These are phyloP conservation scores for Cucumis variabilis DNA, from an alignment of 331 rosid species.

Conservation along the genomic window DNA sequence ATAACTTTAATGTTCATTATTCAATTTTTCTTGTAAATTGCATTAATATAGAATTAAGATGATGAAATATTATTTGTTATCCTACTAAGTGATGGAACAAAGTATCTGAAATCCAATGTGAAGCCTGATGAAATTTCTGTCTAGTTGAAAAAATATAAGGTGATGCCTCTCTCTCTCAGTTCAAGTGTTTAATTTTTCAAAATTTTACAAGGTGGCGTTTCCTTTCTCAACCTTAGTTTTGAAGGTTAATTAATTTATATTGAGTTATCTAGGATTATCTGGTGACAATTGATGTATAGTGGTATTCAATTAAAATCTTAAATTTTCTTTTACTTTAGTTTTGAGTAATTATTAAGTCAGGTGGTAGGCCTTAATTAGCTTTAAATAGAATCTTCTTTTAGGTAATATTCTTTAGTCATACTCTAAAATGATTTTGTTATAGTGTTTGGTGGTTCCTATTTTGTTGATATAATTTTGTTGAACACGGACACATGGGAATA, in stretches of 20 bases:
- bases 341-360: too few species aligned
- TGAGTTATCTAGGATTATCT: not conserved
- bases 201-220: not conserved
- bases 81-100: slow-evolving; percentile 67
- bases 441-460: too few species aligned
- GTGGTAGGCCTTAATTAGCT: too few species aligned
- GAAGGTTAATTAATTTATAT: not conserved
- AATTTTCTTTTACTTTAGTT: too few species aligned
- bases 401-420: too few species aligned
- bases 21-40: slow-evolving; percentile 35
- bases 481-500: too few species aligned
- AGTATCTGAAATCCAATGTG: slow-evolving; percentile 74
- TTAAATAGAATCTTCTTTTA: too few species aligned
- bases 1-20: not conserved
- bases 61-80: slow-evolving; percentile 77
- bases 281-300: not conserved
- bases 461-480: too few species aligned
- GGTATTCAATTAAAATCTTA: too few species aligned
- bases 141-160: slow-evolving; percentile 94
- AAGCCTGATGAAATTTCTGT: slow-evolving; percentile 64
- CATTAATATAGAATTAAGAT: slow-evolving; percentile 86
- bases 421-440: too few species aligned
- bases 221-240: not conserved
- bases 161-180: slow-evolving; percentile 30
- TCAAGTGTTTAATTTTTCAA: not conserved